Percentiles rank a stretch among this genome's conserved stretches.
phyloP scores from a whole-genome alignment of 345 rosid genomes.

The Salix arbutifolia region DNA sequence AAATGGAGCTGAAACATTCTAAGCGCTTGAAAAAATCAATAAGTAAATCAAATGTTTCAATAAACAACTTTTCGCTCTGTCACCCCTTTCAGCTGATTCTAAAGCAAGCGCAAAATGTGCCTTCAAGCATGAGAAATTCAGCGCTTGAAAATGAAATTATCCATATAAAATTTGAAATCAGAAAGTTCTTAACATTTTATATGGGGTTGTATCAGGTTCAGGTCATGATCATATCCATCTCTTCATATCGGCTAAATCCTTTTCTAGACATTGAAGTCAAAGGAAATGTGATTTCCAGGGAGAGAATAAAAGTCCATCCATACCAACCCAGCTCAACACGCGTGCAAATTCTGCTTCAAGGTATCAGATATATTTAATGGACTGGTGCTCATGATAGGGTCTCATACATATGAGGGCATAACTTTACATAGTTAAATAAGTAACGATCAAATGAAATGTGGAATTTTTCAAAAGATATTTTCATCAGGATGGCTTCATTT shows the following conservation, averaged over 20 bases:
- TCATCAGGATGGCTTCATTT: neutral
- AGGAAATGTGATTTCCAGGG: neutral
- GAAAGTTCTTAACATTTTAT: neutral
- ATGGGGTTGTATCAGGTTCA: neutral
- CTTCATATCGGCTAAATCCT: neutral
- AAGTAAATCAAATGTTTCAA: no score
- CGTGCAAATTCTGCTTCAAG: neutral
- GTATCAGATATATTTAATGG: neutral
- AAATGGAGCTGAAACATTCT: no score
- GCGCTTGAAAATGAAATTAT: neutral
- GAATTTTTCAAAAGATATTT: neutral
- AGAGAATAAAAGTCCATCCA: neutral
- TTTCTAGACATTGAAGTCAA: neutral
- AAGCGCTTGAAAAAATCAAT: no score
- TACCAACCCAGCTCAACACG: neutral
- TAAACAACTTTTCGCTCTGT: no score
- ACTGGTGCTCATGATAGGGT: neutral
- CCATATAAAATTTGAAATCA: neutral
- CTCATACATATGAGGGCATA: neutral
- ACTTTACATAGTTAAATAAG: neutral
- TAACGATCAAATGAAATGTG: neutral
- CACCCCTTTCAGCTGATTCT: no score
- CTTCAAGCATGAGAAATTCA: neutral
- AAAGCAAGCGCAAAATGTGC: no score
- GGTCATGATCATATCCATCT: neutral